These are phyloP conservation scores for Carex littledalei DNA, from an alignment of 176 grass and related monocot species.

Conservation along the genomic window DNA sequence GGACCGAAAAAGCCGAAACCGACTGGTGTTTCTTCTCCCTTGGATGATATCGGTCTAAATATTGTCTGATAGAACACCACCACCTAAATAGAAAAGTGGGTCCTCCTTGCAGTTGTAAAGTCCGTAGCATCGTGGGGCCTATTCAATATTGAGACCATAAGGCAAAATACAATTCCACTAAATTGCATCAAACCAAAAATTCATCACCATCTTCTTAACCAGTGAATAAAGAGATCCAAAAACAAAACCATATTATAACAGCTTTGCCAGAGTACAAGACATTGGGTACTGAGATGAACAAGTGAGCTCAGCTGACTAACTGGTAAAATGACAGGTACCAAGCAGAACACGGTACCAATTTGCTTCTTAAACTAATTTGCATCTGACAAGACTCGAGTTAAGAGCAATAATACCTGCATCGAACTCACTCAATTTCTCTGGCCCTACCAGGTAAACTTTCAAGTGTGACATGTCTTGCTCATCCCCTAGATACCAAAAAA, in stretches of 20 bases:
- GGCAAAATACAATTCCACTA: too few species aligned
- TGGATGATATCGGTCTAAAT: too few species aligned
- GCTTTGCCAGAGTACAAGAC: not conserved
- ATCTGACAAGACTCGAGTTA: not conserved
- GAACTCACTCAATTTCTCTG: not conserved
- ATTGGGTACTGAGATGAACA: not conserved
- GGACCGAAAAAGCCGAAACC: too few species aligned
- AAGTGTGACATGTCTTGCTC: not conserved
- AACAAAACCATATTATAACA: not conserved
- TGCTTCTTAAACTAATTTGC: not conserved
- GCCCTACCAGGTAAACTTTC: not conserved
- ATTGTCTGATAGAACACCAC: too few species aligned
- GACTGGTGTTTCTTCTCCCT: too few species aligned
- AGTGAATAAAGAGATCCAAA: not conserved
- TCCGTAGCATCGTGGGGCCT: too few species aligned
- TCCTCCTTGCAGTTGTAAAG: too few species aligned
- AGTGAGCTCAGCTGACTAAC: not conserved
- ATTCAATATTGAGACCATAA: too few species aligned
- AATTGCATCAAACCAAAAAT: not conserved
- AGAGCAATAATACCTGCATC: not conserved
- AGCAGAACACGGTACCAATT: not conserved
- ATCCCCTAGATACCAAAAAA: not conserved
- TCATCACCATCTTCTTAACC: not conserved
- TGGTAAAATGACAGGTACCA: not conserved
- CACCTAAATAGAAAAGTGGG: too few species aligned